These are phyloP conservation scores for Kalanchoe fedtschenkoi DNA, from an alignment of 164 flowering plant genomes.

Conservation along the genomic window DNA sequence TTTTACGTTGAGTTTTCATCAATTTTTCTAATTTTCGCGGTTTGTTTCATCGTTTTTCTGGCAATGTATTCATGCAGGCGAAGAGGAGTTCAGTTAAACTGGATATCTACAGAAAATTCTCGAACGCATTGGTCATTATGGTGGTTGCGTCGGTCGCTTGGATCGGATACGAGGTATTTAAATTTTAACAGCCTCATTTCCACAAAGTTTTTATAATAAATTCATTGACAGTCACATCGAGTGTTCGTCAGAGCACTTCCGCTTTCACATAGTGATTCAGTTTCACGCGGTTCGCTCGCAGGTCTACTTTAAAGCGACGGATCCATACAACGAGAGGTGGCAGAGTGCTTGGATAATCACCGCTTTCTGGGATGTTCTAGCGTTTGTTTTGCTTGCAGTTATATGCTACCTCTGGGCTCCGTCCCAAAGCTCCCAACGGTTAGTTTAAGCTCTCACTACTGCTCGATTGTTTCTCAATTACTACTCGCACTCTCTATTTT, in stretches of 20 bases:
- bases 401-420: constrained; percentile 97
- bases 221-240: neutral
- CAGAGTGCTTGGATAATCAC: constrained; percentile 94
- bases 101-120: constrained; percentile 84
- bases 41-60: constrained; percentile 2
- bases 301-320: constrained; percentile 94
- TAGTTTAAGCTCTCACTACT: neutral
- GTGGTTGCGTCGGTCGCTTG: constrained; percentile 86
- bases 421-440: constrained; percentile 87
- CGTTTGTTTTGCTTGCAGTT: constrained; percentile 65
- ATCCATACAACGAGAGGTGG: constrained; percentile 90
- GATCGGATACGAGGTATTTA: constrained; percentile 82
- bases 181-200: neutral
- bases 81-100: constrained; percentile 74
- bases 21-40: neutral
- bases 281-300: constrained; percentile 16
- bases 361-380: constrained; percentile 88
- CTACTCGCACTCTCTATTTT: too few relatives aligned
- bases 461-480: neutral
- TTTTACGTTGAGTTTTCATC: neutral
- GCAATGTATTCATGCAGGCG: constrained; percentile 29
- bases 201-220: neutral
- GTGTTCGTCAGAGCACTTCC: neutral
- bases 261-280: neutral
- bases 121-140: constrained; percentile 69